These are phyloP conservation scores for Cucurbitaria berberidis DNA, from an alignment of 2,329 filamentous ascomycete species.

Conservation along the genomic window DNA sequence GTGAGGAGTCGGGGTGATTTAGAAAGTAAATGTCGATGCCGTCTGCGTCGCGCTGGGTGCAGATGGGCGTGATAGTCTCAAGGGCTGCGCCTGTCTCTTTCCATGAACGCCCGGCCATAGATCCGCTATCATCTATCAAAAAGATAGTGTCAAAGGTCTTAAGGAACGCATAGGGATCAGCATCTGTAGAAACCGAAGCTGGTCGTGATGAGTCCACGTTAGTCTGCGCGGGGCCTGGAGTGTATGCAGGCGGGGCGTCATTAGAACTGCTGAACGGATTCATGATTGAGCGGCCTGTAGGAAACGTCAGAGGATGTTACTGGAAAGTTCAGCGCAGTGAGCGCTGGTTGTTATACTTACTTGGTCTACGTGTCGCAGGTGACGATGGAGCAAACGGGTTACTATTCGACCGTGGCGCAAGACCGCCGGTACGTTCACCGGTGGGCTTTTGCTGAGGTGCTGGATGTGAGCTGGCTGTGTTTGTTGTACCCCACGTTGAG, in stretches of 20 bases:
- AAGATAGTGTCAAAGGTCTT: constrained; percentile 84
- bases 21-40: constrained; percentile 93
- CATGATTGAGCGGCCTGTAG: constrained; percentile 34
- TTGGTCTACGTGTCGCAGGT: constrained; percentile 48
- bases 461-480: constrained; percentile 4
- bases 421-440: constrained; percentile 19
- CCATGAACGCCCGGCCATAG: constrained; percentile 83
- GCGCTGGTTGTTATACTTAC: constrained; percentile 31
- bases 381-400: constrained; percentile 30
- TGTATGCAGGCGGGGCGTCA: constrained; percentile 54
- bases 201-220: constrained; percentile 3
- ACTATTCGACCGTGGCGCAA: constrained; percentile 20
- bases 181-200: constrained; percentile 17
- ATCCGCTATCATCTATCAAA: constrained; percentile 89
- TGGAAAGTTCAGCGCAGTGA: neutral
- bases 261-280: constrained; percentile 34
- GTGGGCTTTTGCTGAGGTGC: constrained; percentile 7
- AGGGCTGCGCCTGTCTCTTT: constrained; percentile 74
- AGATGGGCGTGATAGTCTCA: constrained; percentile 77
- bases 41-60: constrained; percentile 77
- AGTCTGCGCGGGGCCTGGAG: constrained; percentile 31
- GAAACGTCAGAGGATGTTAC: constrained; percentile 3
- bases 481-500: constrained; percentile 4
- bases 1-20: constrained; percentile 67
- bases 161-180: constrained; percentile 77